These are phyloP conservation scores for Amphibolis antarctica DNA, from an alignment of 106 monocot species.

Conservation along the genomic window DNA sequence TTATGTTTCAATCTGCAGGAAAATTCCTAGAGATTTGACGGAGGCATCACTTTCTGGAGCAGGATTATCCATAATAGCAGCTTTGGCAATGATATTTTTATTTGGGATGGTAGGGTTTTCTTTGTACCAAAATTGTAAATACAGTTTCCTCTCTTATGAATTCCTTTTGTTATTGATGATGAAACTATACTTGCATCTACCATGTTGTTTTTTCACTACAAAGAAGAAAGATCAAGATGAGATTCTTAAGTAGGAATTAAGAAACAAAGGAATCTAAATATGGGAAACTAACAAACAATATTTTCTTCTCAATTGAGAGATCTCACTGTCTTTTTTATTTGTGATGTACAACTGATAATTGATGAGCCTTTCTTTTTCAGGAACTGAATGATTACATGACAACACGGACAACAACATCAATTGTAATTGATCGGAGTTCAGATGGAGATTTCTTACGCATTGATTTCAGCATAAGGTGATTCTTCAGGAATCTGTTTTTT, in stretches of 20 bases:
- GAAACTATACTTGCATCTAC: no score
- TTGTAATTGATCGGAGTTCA: conserved; percentile 80
- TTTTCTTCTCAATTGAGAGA: neutral
- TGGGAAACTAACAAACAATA: neutral
- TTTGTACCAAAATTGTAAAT: neutral
- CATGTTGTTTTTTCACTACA: no score
- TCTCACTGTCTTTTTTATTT: neutral
- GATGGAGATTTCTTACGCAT: conserved; percentile 92
- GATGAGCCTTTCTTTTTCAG: conserved; percentile 35
- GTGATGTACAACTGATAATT: neutral
- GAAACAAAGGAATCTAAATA: neutral
- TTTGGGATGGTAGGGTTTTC: conserved; percentile 81
- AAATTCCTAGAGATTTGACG: conserved; percentile 96
- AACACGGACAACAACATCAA: conserved; percentile 61
- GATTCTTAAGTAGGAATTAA: neutral
- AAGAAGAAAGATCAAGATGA: no score
- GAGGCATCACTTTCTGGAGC: conserved; percentile 97
- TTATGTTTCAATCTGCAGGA: conserved; percentile 41
- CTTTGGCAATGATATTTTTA: conserved; percentile 70
- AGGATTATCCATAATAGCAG: conserved; percentile 81
- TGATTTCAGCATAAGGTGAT: conserved; percentile 84
- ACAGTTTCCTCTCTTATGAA: neutral
- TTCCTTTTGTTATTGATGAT: neutral
- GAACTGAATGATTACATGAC: conserved; percentile 75
- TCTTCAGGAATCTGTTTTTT: neutral